Percentiles rank a stretch among this genome's conserved stretches.
These are phyloP conservation scores for Debaryomyces robertsiae DNA, from an alignment of 1,139 yeast genomes.

Conservation along the genomic window DNA sequence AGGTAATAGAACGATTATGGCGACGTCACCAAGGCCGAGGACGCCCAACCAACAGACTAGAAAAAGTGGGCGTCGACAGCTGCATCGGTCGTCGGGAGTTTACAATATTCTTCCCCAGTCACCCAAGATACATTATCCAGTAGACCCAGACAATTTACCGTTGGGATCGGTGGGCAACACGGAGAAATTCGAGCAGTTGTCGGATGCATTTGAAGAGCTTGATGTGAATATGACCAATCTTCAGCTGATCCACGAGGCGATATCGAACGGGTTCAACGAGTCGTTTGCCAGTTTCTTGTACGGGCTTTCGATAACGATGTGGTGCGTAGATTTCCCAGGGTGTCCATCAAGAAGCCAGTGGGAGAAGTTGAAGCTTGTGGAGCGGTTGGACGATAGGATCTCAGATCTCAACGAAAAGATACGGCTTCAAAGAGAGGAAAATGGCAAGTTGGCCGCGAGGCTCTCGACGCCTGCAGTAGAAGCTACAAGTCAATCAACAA, in stretches of 20 bases:
- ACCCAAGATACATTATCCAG: slow-evolving; percentile 46
- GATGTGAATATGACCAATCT: slow-evolving; percentile 50
- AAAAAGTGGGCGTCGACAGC: slow-evolving; percentile 25
- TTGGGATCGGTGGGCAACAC: slow-evolving; percentile 35
- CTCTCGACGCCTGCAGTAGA: slow-evolving; percentile 5
- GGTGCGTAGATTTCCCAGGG: slow-evolving; percentile 63
- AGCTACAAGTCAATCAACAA: too few relatives aligned
- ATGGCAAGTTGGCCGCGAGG: slow-evolving; percentile 29
- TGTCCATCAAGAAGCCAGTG: slow-evolving; percentile 41
- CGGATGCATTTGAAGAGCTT: slow-evolving; percentile 56
- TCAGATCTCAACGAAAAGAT: slow-evolving; percentile 25
- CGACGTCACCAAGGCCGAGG: slow-evolving; percentile 23
- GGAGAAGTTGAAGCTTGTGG: slow-evolving; percentile 32
- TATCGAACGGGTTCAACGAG: slow-evolving; percentile 57
- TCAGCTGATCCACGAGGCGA: slow-evolving; percentile 51
- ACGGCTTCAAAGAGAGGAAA: slow-evolving; percentile 25
- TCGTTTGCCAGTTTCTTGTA: slow-evolving; percentile 62
- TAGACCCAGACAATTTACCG: slow-evolving; percentile 43
- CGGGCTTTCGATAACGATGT: slow-evolving; percentile 64
- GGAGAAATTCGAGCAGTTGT: slow-evolving; percentile 43
- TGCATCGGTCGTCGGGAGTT: slow-evolving; percentile 46
- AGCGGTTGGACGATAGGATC: slow-evolving; percentile 30
- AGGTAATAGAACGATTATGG: slow-evolving; percentile 10
- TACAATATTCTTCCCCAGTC: slow-evolving; percentile 41
- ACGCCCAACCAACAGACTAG: slow-evolving; percentile 20